phyloP scores from a whole-genome alignment of 2,329 filamentous ascomycete genomes.

The Colletotrichum nymphaeae region DNA sequence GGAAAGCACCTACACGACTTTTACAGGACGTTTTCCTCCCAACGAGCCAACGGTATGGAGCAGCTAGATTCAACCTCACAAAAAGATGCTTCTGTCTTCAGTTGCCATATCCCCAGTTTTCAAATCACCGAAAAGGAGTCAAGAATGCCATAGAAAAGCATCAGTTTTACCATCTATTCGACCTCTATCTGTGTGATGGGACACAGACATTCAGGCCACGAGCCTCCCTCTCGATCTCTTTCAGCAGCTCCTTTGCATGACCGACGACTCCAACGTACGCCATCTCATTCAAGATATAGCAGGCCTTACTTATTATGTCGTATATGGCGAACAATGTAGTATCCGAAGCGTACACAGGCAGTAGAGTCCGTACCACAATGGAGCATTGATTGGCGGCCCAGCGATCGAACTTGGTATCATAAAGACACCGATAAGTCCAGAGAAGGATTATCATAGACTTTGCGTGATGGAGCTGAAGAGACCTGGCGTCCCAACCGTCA shows the following conservation, averaged over 20 bases:
- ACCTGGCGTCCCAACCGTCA: conserved; percentile 53
- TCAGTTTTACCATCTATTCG: too few species aligned
- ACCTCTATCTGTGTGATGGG: neutral
- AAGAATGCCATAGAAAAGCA: too few species aligned
- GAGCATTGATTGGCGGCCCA: conserved; percentile 33
- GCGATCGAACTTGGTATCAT: conserved; percentile 39
- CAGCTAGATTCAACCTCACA: too few species aligned
- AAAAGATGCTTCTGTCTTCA: too few species aligned
- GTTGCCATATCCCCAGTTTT: too few species aligned
- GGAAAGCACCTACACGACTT: too few species aligned
- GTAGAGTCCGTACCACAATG: neutral
- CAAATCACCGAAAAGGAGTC: too few species aligned
- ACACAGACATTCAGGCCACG: neutral
- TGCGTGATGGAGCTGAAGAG: conserved; percentile 52
- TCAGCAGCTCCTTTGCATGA: neutral
- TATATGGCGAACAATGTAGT: neutral
- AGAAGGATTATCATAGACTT: conserved; percentile 35
- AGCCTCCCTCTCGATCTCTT: neutral
- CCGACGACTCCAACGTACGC: neutral
- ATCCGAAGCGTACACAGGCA: neutral
- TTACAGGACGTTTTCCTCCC: too few species aligned
- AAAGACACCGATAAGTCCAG: conserved; percentile 41
- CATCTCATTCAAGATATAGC: conserved; percentile 20
- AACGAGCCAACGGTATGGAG: too few species aligned
- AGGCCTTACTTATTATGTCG: conserved; percentile 4